phyloP scores from a whole-genome alignment of 2,329 filamentous ascomycete species.

The Calonectria hongkongensis region DNA sequence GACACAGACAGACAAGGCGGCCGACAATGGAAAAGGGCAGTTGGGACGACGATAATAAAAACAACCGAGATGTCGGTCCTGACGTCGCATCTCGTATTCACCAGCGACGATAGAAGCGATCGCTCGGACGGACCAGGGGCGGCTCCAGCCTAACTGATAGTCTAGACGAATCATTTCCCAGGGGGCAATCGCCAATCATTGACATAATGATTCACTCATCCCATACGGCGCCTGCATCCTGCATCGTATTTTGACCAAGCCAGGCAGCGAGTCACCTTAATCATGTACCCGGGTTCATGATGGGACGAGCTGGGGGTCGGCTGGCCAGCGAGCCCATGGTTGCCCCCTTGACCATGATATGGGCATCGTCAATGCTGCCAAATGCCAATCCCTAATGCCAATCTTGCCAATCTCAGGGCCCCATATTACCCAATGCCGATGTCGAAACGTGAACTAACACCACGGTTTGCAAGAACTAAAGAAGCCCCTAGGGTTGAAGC shows the following conservation, averaged over 20 bases:
- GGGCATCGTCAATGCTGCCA: constrained; percentile 20
- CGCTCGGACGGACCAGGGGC: constrained; percentile 26
- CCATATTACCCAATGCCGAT: constrained; percentile 23
- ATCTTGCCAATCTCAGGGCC: constrained; percentile 25
- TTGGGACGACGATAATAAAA: background rate
- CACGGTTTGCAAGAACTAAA: background rate
- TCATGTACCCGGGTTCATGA: background rate
- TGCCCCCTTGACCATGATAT: constrained; percentile 21
- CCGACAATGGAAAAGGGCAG: background rate
- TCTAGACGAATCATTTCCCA: constrained; percentile 23
- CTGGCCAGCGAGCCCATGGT: constrained; percentile 14
- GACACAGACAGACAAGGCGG: background rate
- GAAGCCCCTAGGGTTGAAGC: background rate
- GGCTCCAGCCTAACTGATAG: constrained; percentile 13
- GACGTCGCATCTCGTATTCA: constrained; percentile 38
- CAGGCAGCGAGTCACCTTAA: background rate
- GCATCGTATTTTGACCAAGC: constrained; percentile 2
- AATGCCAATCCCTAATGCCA: constrained; percentile 28
- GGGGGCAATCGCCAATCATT: constrained; percentile 15
- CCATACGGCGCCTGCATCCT: background rate
- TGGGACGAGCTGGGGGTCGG: constrained; percentile 1
- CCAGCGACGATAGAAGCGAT: background rate
- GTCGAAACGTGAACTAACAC: background rate
- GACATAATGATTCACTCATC: constrained; percentile 9
- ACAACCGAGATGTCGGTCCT: constrained; percentile 6